Conservation (phyloP, 225 moss, liverwort and hornwort species). For the Sphagnum tenellum region DNA sequence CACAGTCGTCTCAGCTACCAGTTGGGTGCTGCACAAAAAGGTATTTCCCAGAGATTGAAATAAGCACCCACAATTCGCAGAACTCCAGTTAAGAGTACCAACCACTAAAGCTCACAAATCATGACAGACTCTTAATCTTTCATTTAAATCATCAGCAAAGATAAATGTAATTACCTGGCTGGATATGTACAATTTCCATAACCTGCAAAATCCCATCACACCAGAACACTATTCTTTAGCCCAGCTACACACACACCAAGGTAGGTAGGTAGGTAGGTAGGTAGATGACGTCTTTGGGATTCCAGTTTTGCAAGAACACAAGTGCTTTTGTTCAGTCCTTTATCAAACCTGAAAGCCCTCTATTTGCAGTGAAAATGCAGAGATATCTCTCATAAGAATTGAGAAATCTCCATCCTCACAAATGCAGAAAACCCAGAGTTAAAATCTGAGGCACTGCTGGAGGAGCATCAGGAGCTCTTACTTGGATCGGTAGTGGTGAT, state of each 20-base stretch:
- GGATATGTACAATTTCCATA: slow-evolving; percentile 1
- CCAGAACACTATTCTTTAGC: not conserved
- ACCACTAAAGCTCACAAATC: not conserved
- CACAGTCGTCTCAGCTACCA: not conserved
- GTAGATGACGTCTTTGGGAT: too few relatives aligned
- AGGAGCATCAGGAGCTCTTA: too few relatives aligned
- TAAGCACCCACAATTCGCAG: not conserved
- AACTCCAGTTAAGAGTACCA: not conserved
- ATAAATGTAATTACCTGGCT: not conserved
- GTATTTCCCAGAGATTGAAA: not conserved
- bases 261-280: too few relatives aligned
- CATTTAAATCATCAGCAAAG: not conserved
- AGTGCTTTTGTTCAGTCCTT: too few relatives aligned
- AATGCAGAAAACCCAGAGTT: too few relatives aligned
- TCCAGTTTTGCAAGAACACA: too few relatives aligned
- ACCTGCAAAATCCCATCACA: slow-evolving; percentile 3
- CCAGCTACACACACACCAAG: too few relatives aligned
- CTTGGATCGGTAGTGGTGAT: slow-evolving; percentile 78
- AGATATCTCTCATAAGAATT: too few relatives aligned
- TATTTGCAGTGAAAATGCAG: too few relatives aligned
- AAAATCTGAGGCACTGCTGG: too few relatives aligned
- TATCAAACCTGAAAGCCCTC: too few relatives aligned
- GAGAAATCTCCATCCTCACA: too few relatives aligned
- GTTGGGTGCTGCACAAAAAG: not conserved
- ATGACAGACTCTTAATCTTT: not conserved